These are phyloP conservation scores for Wickerhamiella allomyrinae DNA, from an alignment of 805 yeast species.

Conservation along the genomic window DNA sequence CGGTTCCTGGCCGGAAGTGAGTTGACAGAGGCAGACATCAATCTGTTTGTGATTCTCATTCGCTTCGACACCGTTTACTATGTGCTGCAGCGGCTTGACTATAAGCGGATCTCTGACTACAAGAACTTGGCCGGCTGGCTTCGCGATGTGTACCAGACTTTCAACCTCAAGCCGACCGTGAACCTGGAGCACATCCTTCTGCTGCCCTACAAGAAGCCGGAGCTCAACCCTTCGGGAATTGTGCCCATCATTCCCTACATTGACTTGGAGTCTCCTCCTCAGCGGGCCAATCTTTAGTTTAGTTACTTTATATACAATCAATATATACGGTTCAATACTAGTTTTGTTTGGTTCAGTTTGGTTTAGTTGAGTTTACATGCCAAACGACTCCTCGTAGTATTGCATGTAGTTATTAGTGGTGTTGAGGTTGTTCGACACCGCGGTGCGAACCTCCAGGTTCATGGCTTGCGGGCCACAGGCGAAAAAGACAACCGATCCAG, in stretches of 20 bases:
- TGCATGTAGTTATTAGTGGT: slow-evolving; percentile 8
- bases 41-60: slow-evolving; percentile 70
- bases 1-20: slow-evolving; percentile 43
- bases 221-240: slow-evolving; percentile 68
- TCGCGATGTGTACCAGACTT: slow-evolving; percentile 47
- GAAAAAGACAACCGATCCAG: slow-evolving; percentile 8
- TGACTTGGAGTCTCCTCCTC: slow-evolving; percentile 14
- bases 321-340: neutral
- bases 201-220: slow-evolving; percentile 77
- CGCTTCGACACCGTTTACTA: slow-evolving; percentile 85
- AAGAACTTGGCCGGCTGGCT: slow-evolving; percentile 71
- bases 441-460: slow-evolving; percentile 11
- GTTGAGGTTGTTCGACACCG: slow-evolving; percentile 4
- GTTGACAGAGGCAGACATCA: slow-evolving; percentile 77
- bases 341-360: neutral
- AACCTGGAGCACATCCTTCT: slow-evolving; percentile 76
- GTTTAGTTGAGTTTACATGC: slow-evolving; percentile 2
- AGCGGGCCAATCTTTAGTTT: slow-evolving; percentile 10
- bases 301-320: neutral
- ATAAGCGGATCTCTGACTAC: slow-evolving; percentile 58
- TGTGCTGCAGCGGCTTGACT: slow-evolving; percentile 79
- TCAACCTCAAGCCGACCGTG: slow-evolving; percentile 66
- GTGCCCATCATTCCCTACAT: slow-evolving; percentile 74
- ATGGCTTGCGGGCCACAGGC: slow-evolving; percentile 12
- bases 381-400: slow-evolving; percentile 10